Percentiles rank a stretch among this genome's conserved stretches.
Evolutionary conservation across 78 protist genomes (phyloP).

Genomic region (Ministeria vibrans): DNA sequence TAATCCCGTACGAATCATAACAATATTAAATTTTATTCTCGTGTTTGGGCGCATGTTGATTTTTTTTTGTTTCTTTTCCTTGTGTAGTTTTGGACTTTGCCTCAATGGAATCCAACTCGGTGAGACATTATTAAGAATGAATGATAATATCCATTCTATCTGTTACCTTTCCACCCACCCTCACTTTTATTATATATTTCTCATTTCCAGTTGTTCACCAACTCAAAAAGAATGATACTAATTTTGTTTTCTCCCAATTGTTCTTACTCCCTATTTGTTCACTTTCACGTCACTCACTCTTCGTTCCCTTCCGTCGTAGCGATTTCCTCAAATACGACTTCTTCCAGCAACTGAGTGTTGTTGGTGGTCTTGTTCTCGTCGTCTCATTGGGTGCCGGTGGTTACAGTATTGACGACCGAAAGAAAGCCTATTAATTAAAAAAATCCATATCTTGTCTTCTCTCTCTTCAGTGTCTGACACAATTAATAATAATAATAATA

Average conservation of each 20-base stretch:
- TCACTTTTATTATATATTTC: background rate
- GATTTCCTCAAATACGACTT: slow-evolving; percentile 28
- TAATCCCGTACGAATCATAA: too few species aligned
- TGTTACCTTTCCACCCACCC: background rate
- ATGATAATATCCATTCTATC: too few species aligned
- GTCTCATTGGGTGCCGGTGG: slow-evolving; percentile 21
- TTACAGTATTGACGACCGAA: slow-evolving; percentile 17
- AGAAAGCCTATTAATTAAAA: slow-evolving; percentile 6
- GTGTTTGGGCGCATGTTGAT: too few species aligned
- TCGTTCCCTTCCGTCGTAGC: background rate
- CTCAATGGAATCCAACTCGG: background rate
- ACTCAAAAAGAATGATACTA: background rate
- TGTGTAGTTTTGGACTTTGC: slow-evolving; percentile 19
- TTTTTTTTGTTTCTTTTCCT: too few species aligned
- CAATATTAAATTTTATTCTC: too few species aligned
- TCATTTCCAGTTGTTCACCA: background rate
- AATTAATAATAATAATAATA: too few species aligned
- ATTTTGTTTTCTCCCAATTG: background rate
- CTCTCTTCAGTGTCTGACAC: too few species aligned
- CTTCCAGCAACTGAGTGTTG: slow-evolving; percentile 31
- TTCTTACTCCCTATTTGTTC: background rate
- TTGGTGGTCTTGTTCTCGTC: slow-evolving; percentile 27
- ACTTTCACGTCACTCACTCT: background rate
- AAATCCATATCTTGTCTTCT: background rate
- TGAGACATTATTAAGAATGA: too few species aligned